phyloP scores from a whole-genome alignment of 2,329 filamentous ascomycete genomes.

The Fusarium gaditjirri region DNA sequence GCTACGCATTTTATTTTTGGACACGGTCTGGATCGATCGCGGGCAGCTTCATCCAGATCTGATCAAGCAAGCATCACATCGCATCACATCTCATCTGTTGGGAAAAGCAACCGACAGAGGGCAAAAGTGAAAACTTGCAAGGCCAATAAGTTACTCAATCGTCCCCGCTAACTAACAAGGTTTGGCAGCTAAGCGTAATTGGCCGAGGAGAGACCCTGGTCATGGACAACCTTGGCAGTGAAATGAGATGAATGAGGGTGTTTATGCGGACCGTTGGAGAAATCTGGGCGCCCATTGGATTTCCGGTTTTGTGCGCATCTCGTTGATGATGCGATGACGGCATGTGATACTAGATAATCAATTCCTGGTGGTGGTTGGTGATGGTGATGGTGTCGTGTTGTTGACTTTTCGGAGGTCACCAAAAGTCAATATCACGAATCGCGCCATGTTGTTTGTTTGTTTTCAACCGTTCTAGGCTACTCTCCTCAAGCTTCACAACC shows the following conservation, averaged over 20 bases:
- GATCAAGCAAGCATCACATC: slow-evolving; percentile 2
- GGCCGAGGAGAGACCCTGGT: slow-evolving; percentile 24
- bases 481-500: background rate
- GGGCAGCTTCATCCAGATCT: slow-evolving; percentile 21
- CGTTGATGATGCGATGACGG: slow-evolving; percentile 31
- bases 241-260: slow-evolving; percentile 38
- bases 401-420: background rate
- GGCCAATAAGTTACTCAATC: background rate
- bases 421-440: slow-evolving; percentile 28
- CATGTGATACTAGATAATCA: slow-evolving; percentile 16
- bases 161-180: slow-evolving; percentile 2
- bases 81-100: background rate
- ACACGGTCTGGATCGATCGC: slow-evolving; percentile 28
- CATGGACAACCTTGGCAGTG: slow-evolving; percentile 28
- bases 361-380: slow-evolving; percentile 3
- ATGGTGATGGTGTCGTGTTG: slow-evolving; percentile 4
- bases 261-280: slow-evolving; percentile 27
- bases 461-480: slow-evolving; percentile 11
- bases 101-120: background rate
- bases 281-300: background rate
- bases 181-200: slow-evolving; percentile 32
- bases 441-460: slow-evolving; percentile 25
- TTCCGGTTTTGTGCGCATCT: background rate
- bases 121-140: slow-evolving; percentile 1
- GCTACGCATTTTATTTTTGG: slow-evolving; percentile 27